Base-by-base conservation (phyloP, 1,139 yeast species). In the Saccharomyces hybrid region DNA sequence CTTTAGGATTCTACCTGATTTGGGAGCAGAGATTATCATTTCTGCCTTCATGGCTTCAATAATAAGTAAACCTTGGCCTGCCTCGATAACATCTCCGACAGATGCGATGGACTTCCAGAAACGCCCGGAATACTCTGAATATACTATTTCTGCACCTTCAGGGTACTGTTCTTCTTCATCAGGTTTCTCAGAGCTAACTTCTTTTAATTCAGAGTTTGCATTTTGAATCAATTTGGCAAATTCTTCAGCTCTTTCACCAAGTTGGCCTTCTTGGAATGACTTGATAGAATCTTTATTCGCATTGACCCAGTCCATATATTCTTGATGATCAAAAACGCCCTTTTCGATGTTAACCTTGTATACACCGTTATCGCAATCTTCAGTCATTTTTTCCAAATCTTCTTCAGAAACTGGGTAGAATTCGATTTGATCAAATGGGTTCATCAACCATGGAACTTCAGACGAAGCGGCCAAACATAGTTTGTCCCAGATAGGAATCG, bases 31-130 rank as follows among this genome's bases (percentile, higher is more conserved):
- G 47, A 91, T 95, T 51, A 83, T 81, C 96, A 93, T 90, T 71
- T 93, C 99, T 0, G 99, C 93, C 76, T 93, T 93, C 98, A 93
- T 93, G 53, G 98, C 98, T 71, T 93, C 98, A 56, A 93, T 88
- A 53, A 93, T 89, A 59, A 93, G 80, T 59, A 93, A 76, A 4
- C 90, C 90, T 64, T 88, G 93, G 38, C 91, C 95, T 55, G 75
- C 79, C 52, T 75, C 74, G 32, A 93, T 95, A 23, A 62, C 72
- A 62, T 87, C 95, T n/a, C 96, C 97, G 48, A 80, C 91, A 53
- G 77, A 74, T 34, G 86, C 95, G 62, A 90, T 76, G 2, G 95
- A 82, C 72, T 93, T 93, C 99, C 98, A 93, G 81, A 93, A 90
- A 63, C 98, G 79, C 55, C 98, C 99, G 9, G 96, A 87, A 67